Evolutionary conservation across 306 rosid genomes (phyloP).

Genomic region (Malus asiatica): DNA sequence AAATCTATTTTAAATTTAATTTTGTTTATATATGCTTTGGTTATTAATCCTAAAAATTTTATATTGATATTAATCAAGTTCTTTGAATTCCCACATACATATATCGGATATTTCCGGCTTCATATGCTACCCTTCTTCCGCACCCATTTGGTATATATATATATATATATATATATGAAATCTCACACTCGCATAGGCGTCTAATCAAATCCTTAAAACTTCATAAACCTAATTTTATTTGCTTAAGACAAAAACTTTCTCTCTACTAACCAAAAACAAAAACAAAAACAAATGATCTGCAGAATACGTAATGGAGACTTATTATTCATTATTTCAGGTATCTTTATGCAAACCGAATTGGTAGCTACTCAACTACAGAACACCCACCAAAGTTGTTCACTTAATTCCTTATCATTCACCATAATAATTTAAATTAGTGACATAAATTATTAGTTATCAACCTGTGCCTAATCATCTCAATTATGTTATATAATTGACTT

Average conservation of each 20-base stretch:
- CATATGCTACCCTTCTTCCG: too few relatives aligned
- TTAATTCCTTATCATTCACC: constrained; percentile 14
- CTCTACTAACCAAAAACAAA: background rate
- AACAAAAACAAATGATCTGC: background rate
- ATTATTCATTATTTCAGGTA: background rate
- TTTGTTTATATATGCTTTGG: too few relatives aligned
- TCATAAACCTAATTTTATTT: background rate
- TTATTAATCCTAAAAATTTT: too few relatives aligned
- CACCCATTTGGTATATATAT: too few relatives aligned
- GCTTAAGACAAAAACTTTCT: background rate
- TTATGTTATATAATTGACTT: constrained; percentile 5
- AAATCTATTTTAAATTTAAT: too few relatives aligned
- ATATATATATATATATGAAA: too few relatives aligned
- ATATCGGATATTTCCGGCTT: too few relatives aligned
- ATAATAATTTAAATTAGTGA: constrained; percentile 3
- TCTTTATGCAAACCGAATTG: constrained; percentile 3
- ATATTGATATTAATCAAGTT: too few relatives aligned
- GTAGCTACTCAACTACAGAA: background rate
- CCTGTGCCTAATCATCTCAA: constrained; percentile 3
- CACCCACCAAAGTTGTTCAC: constrained; percentile 13
- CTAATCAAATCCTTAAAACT: background rate
- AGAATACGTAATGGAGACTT: background rate
- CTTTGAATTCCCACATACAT: too few relatives aligned
- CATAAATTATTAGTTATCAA: constrained; percentile 13
- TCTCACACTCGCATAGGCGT: background rate